Percentiles rank a stretch among this genome's conserved stretches.
Conservation (phyloP, 2,329 filamentous ascomycete species). For the Rutstroemia sp. region DNA sequence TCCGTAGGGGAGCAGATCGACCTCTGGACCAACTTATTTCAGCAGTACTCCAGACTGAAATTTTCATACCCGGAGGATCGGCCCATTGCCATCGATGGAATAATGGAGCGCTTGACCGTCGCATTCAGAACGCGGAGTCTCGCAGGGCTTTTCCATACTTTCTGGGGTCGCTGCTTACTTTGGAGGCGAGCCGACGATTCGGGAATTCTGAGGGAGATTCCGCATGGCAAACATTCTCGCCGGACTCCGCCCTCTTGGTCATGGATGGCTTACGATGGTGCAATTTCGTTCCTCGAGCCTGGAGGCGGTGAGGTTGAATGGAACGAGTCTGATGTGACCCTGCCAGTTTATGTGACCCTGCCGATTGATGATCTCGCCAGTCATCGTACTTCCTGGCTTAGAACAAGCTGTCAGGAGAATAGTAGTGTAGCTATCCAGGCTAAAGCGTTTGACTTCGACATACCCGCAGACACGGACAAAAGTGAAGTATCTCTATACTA, state of each 20-base stretch:
- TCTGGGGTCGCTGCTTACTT: conserved; percentile 1
- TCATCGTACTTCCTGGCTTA: conserved; percentile 1
- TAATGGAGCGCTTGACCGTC: not conserved
- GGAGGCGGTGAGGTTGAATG: not conserved
- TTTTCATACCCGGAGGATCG: not conserved
- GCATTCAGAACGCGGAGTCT: conserved; percentile 1
- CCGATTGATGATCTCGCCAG: not conserved
- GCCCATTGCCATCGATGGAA: conserved; percentile 1
- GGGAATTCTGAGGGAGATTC: not conserved
- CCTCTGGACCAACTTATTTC: not conserved
- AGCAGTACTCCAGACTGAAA: not conserved
- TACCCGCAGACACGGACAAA: not conserved
- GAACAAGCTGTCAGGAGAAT: not conserved
- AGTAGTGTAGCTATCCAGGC: not conserved
- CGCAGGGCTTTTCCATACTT: not conserved
- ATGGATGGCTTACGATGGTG: conserved; percentile 6
- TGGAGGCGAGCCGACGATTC: not conserved
- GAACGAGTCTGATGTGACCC: not conserved
- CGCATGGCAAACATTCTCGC: not conserved
- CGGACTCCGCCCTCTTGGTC: not conserved
- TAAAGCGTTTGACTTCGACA: not conserved
- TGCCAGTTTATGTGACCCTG: no score
- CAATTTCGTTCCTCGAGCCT: conserved; percentile 1
- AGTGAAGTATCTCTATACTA: not conserved
- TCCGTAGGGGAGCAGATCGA: conserved; percentile 1